Conservation (phyloP, 2,329 filamentous ascomycete genomes). For the Furcasterigmium furcatum region DNA sequence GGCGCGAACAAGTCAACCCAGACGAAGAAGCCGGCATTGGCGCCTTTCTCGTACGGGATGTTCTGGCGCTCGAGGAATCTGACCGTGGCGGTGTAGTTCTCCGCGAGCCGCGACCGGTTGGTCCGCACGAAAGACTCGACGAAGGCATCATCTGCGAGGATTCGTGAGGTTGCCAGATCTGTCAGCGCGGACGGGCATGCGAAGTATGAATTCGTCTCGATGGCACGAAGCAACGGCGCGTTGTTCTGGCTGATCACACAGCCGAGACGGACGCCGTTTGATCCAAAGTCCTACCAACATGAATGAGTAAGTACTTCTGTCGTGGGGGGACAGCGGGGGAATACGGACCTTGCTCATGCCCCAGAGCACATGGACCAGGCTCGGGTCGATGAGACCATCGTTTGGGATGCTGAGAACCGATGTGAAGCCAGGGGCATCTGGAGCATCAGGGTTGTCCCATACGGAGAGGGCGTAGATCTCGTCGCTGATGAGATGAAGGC, state of each 20-base stretch:
- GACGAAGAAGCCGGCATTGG: conserved; percentile 52
- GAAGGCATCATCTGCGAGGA: conserved; percentile 30
- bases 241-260: conserved; percentile 46
- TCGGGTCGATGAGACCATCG: conserved; percentile 40
- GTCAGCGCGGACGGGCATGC: conserved; percentile 40
- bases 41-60: conserved; percentile 41
- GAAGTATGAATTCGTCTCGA: conserved; percentile 34
- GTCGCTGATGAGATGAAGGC: conserved; percentile 49
- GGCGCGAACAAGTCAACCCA: conserved; percentile 47
- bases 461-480: conserved; percentile 50
- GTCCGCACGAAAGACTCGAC: conserved; percentile 37
- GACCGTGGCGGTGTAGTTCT: conserved; percentile 32
- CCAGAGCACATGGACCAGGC: conserved; percentile 48
- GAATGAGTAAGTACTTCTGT: background rate
- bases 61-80: conserved; percentile 30
- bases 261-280: conserved; percentile 52
- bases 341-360: conserved; percentile 31
- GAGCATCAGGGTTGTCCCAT: conserved; percentile 35
- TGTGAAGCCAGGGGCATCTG: conserved; percentile 30
- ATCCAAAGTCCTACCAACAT: conserved; percentile 46
- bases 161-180: conserved; percentile 33
- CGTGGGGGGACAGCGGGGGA: too few relatives aligned
- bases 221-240: conserved; percentile 28
- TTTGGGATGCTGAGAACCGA: conserved; percentile 42
- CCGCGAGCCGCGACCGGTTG: conserved; percentile 35